Evolutionary conservation across 345 rosid species (phyloP).

Genomic region (Syzygium aqueum): DNA sequence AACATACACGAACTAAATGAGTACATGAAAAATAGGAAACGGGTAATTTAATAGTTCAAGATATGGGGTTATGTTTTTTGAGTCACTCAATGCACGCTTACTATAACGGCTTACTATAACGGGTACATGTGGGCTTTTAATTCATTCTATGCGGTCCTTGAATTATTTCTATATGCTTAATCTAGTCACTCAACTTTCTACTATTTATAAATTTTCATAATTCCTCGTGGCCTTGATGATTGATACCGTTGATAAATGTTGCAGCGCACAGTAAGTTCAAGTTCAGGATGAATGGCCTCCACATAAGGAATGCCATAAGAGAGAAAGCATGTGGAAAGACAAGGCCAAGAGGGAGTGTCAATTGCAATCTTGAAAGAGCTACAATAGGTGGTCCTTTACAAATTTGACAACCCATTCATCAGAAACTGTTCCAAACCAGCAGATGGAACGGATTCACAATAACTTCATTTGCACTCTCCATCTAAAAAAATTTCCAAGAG

Average conservation of each 20-base stretch:
- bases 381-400: conserved; percentile 73
- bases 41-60: too few relatives aligned
- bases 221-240: too few relatives aligned
- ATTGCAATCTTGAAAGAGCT: conserved; percentile 89
- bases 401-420: conserved; percentile 83
- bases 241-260: conserved; percentile 46
- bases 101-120: too few relatives aligned
- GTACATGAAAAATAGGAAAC: too few relatives aligned
- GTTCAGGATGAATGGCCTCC: conserved; percentile 57
- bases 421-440: conserved; percentile 66
- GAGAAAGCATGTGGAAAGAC: conserved; percentile 91
- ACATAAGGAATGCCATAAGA: conserved; percentile 63
- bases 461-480: conserved; percentile 58
- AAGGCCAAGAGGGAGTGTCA: conserved; percentile 69
- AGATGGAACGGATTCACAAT: conserved; percentile 79
- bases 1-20: too few relatives aligned
- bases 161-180: too few relatives aligned
- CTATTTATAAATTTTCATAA: too few relatives aligned
- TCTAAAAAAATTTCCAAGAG: conserved; percentile 31
- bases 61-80: too few relatives aligned
- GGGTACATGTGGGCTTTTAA: too few relatives aligned
- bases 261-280: conserved; percentile 44
- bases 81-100: too few relatives aligned
- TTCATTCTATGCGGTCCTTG: too few relatives aligned
- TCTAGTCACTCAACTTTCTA: too few relatives aligned